Base-by-base conservation (phyloP, 2,329 filamentous ascomycete species). In the Corinectria fuckeliana region DNA sequence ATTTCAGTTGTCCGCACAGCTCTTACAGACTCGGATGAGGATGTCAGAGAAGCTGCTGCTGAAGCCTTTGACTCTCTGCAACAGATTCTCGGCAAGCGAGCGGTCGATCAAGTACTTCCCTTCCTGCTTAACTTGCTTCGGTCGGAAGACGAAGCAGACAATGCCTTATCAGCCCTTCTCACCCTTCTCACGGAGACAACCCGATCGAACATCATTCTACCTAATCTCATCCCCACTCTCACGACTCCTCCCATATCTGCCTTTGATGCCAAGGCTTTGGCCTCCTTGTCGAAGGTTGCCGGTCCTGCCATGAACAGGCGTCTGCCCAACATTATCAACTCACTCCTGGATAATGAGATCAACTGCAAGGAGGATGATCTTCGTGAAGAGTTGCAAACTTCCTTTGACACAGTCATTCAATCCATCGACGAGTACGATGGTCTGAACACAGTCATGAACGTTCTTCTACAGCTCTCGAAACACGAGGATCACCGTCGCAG, bases 341-440 rank as follows among this genome's bases (percentile, higher is more conserved):
- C 92, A 2, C 85, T 99, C 44, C 92, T 98, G 89, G 93, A 98
- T 74, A 96, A 93, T 67, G 91, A 97, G 50, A 88, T 98, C 60
- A 83, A 85, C 55, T 87, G 86, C 73, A 87, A 88, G 64, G 91
- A 97, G 56, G 89, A 91, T n/a, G 78, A 80, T 7, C 86, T 96
- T 32, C 86, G 83, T 23, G 77, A 77, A 39, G 93, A 98, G 62
- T 83, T 99, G 10, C 87, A 91, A 67, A 80, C 81, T 49, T 91
- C 95, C 0, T 95, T 99, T 70, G 92, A 97, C 74, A 91, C 91
- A 0, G 92, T 99, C 5, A 84, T 99, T 59, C 81, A 94, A 50
- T 97, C 93, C 18, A 93, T 98, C 60, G 95, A 99, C 75, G 95
- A 98, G 75, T 96, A 88, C 68, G 95, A 99, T 77, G 95, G 96